Evolutionary conservation across 176 grass and related monocot genomes (phyloP).

Genomic region (Cenchrus purpureus): DNA sequence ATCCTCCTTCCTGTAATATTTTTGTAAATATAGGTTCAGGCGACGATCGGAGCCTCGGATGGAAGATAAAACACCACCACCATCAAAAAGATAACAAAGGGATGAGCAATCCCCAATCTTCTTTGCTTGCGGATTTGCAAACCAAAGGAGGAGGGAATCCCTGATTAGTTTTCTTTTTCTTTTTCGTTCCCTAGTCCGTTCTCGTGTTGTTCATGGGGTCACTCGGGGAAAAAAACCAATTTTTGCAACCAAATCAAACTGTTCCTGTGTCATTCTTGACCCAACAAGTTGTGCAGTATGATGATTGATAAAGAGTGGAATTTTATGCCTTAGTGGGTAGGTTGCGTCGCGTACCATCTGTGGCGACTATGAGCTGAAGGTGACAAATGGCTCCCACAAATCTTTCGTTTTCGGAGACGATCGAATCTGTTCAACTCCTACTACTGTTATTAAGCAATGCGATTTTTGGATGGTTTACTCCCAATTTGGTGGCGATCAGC

Average conservation of each 20-base stretch:
- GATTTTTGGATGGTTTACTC: too few species aligned
- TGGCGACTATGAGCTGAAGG: background rate
- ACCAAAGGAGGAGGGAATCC: background rate
- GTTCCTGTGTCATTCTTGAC: background rate
- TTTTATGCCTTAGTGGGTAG: background rate
- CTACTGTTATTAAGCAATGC: too few species aligned
- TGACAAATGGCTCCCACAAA: too few species aligned
- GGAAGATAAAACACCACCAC: slow-evolving; percentile 4
- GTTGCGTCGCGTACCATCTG: background rate
- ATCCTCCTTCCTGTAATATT: slow-evolving; percentile 24
- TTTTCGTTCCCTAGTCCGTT: background rate
- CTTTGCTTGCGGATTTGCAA: background rate
- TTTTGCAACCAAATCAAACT: background rate
- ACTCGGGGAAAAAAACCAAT: background rate
- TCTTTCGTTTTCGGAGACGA: background rate
- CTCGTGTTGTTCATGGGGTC: slow-evolving; percentile 7
- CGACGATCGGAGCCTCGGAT: background rate
- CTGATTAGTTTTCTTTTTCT: slow-evolving; percentile 2
- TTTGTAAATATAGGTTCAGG: slow-evolving; percentile 43
- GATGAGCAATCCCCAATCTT: slow-evolving; percentile 14
- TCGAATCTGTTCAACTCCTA: too few species aligned
- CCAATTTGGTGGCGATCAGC: too few species aligned
- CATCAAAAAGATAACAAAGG: background rate
- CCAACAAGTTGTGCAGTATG: background rate
- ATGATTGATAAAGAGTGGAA: background rate